Conservation (phyloP, 2,329 filamentous ascomycete genomes). For the Aspergillus quadrilineatus region DNA sequence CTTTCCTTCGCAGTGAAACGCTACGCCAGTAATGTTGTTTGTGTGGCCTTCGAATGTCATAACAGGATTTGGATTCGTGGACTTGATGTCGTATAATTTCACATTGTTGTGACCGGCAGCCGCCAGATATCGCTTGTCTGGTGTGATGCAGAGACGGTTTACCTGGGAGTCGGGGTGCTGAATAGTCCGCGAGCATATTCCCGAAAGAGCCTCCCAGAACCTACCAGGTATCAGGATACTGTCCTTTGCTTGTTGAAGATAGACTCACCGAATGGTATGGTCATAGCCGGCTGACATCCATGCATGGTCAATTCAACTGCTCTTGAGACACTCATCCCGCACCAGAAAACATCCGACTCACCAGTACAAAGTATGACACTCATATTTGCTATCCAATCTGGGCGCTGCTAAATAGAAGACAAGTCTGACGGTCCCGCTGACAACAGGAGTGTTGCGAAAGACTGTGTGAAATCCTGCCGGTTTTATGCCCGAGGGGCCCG, state of each 20-base stretch:
- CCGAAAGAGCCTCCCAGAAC: constrained; percentile 97
- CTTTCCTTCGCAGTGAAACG: constrained; percentile 97
- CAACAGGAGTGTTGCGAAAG: constrained; percentile 6
- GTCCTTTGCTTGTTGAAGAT: background rate
- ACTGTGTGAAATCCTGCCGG: constrained; percentile 18
- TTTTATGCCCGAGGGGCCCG: constrained; percentile 14
- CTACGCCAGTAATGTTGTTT: constrained; percentile 91
- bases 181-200: constrained; percentile 96
- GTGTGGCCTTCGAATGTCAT: constrained; percentile 95
- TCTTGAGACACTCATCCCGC: background rate
- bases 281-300: constrained; percentile 64
- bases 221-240: constrained; percentile 46
- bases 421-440: constrained; percentile 8
- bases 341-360: constrained; percentile 36
- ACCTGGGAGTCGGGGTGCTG: constrained; percentile 98
- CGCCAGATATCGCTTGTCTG: constrained; percentile 93
- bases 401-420: constrained; percentile 2
- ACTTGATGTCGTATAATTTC: constrained; percentile 98
- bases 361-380: constrained; percentile 68
- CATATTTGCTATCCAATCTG: constrained; percentile 44
- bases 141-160: constrained; percentile 96
- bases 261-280: constrained; percentile 68
- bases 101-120: constrained; percentile 79
- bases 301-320: constrained; percentile 11
- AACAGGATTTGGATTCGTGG: constrained; percentile 90